These are phyloP conservation scores for Eustoma russellianum DNA, from an alignment of 257 asterid genomes.

Conservation along the genomic window DNA sequence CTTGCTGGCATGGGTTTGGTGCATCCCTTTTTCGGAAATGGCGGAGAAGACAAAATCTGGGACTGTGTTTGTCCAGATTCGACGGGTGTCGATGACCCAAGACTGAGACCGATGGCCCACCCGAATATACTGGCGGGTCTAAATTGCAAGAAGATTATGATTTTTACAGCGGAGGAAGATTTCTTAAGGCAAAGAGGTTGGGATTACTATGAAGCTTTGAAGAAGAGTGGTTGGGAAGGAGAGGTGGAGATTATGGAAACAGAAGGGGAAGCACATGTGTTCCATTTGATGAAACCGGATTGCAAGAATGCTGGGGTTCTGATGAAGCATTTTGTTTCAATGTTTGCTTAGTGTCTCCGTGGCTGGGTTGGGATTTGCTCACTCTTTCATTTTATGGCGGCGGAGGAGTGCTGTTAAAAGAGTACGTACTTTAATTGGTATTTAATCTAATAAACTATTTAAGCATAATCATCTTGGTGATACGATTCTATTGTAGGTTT, in stretches of 20 bases:
- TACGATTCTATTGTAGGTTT: no score
- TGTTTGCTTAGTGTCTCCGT: background rate
- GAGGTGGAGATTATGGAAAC: constrained; percentile 31
- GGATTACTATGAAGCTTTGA: constrained; percentile 24
- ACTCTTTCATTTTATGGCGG: no score
- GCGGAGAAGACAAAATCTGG: constrained; percentile 5
- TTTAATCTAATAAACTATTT: no score
- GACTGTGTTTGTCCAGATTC: constrained; percentile 23
- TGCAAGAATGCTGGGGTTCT: constrained; percentile 14
- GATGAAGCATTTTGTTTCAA: constrained; percentile 22
- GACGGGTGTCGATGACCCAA: constrained; percentile 21
- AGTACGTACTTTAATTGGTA: no score
- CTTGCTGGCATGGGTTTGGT: constrained; percentile 39
- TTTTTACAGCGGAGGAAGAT: constrained; percentile 44
- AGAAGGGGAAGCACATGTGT: constrained; percentile 31
- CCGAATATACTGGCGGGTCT: constrained; percentile 16
- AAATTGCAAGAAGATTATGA: constrained; percentile 30
- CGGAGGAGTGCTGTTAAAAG: no score
- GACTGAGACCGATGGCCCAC: constrained; percentile 36
- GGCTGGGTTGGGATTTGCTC: background rate
- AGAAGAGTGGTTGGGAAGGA: constrained; percentile 39
- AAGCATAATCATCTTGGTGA: no score
- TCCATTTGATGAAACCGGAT: constrained; percentile 22
- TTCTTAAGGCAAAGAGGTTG: constrained; percentile 22
- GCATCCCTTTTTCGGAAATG: constrained; percentile 59